These are phyloP conservation scores for Emergomyces africanus DNA, from an alignment of 2,329 filamentous ascomycete genomes.

Conservation along the genomic window DNA sequence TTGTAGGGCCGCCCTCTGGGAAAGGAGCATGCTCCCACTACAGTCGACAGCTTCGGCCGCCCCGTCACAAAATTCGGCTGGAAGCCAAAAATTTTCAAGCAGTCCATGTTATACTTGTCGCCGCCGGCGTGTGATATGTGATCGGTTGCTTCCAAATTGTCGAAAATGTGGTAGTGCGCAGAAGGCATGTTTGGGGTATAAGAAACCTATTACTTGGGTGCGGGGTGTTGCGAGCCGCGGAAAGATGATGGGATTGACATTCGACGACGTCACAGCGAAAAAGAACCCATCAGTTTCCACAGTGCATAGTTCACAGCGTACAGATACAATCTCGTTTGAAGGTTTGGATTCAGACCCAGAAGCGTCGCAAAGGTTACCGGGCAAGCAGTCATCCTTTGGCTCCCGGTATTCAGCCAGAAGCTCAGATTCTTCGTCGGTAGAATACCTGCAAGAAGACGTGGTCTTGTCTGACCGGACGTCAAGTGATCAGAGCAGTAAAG, in stretches of 20 bases:
- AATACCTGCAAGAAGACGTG: background rate
- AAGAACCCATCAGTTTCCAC: background rate
- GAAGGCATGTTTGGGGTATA: slow-evolving; percentile 32
- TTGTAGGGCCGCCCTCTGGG: background rate
- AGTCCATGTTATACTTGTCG: slow-evolving; percentile 31
- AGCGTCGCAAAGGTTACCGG: background rate
- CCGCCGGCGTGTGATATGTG: slow-evolving; percentile 32
- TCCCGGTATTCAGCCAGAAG: background rate
- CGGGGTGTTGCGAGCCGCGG: slow-evolving; percentile 33
- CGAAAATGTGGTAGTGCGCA: slow-evolving; percentile 31
- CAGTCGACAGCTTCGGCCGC: background rate
- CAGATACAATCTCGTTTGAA: background rate
- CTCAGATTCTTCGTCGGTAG: background rate
- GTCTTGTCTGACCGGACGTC: background rate
- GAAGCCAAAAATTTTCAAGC: background rate
- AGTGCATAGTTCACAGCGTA: slow-evolving; percentile 4
- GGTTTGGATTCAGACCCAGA: background rate
- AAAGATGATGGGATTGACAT: slow-evolving; percentile 42
- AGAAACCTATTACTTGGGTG: slow-evolving; percentile 31
- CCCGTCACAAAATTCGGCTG: background rate
- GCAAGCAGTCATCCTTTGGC: background rate
- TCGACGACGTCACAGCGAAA: slow-evolving; percentile 24
- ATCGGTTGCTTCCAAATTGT: slow-evolving; percentile 30
- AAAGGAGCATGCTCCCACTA: background rate
- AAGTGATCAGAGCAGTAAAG: background rate